phyloP scores from a whole-genome alignment of 495 filamentous ascomycete species.

The Penicillium riverlandense region DNA sequence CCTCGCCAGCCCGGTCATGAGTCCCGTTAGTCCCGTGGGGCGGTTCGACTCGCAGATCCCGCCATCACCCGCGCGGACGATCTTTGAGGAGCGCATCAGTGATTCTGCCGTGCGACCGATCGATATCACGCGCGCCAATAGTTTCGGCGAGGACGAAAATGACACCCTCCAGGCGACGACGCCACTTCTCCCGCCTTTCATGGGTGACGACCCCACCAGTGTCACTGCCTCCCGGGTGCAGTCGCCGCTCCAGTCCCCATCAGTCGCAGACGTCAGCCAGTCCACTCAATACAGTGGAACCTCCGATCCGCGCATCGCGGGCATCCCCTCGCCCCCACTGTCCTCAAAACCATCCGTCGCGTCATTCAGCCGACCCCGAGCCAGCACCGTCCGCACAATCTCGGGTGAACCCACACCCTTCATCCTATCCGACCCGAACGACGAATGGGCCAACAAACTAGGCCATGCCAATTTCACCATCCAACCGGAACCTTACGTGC shows the following conservation, averaged over 20 bases:
- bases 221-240: slow-evolving; percentile 41
- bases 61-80: slow-evolving; percentile 58
- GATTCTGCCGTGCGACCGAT: slow-evolving; percentile 41
- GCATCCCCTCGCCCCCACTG: slow-evolving; percentile 65
- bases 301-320: slow-evolving; percentile 41
- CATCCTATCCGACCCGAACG: slow-evolving; percentile 54
- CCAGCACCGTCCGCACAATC: slow-evolving; percentile 41
- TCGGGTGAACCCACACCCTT: slow-evolving; percentile 52
- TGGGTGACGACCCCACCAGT: slow-evolving; percentile 47
- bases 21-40: slow-evolving; percentile 35
- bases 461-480: slow-evolving; percentile 93
- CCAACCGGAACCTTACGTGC: slow-evolving; percentile 70
- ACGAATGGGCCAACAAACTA: slow-evolving; percentile 75
- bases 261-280: slow-evolving; percentile 45
- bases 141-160: slow-evolving; percentile 47
- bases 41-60: slow-evolving; percentile 51
- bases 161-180: slow-evolving; percentile 60
- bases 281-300: slow-evolving; percentile 23
- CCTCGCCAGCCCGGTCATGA: slow-evolving; percentile 50
- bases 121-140: slow-evolving; percentile 52
- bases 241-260: slow-evolving; percentile 80
- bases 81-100: slow-evolving; percentile 54
- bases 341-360: slow-evolving; percentile 73
- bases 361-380: slow-evolving; percentile 54
- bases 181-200: slow-evolving; percentile 73